Base-by-base conservation (phyloP, 306 rosid species). In the Dalbergia cultrata region DNA sequence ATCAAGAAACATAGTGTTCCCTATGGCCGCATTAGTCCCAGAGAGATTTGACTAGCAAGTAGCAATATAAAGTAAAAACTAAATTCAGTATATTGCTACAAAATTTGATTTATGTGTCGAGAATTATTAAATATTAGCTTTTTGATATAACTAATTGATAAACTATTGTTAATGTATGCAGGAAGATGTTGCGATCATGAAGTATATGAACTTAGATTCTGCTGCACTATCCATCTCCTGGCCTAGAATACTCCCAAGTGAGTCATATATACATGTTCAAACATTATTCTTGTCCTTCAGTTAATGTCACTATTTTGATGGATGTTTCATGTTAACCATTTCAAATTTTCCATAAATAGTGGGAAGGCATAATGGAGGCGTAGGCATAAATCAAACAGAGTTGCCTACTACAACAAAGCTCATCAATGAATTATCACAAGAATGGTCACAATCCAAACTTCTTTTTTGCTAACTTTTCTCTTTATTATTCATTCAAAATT, bases 171-270 rank as follows among this genome's bases (percentile, higher is more conserved):
- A 4, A 7, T 37, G 8, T 21, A 53, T 3, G 11, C 43, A 87
- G 97, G 91, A 90, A 83, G 96, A 93, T 71, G 89, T 90, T 75
- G 79, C 58, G 45, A 88, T 89, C 17, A 82, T 88, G 91, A 91
- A 84, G 56, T 7, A 85, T 1, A 85, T 93, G 82, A 81, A 82
- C 26, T 67, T 81, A 26, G 96, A 90, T 82, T 91, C 91, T 4
- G n/a, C n/a, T 90, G 87, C 33, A 77, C 82, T 93, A 49, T 93
- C 97, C n/a, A 86, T 90, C 45, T 82, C 96, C 1, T 93, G 97
- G 96, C 54, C 96, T 2, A 81, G 94, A 90, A 33, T 90, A 34
- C 84, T 90, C 11, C 91, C 96, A 67, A 86, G 96, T 90, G 85
- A 80, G 90, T 49, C 14, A 17, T 70, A 7, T 0, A n/a, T n/a